phyloP scores from a whole-genome alignment of 805 yeast species.

The Schizosaccharomyces lindneri region DNA sequence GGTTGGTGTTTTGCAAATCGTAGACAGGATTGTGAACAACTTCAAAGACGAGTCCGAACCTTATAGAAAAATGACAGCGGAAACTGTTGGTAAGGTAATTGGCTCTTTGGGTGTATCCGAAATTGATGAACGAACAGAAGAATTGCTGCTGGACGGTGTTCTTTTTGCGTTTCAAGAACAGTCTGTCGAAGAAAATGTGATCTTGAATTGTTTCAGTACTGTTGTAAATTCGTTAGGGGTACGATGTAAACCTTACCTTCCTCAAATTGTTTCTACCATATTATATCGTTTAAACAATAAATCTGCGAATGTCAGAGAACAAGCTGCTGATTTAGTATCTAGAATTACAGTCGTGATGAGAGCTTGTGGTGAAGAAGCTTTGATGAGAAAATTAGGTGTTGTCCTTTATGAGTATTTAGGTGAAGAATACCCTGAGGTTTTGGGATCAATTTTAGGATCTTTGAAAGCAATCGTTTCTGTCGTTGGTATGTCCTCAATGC shows the following conservation, averaged over 20 bases:
- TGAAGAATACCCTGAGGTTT: constrained; percentile 79
- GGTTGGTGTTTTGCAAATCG: constrained; percentile 36
- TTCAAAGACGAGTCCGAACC: constrained; percentile 69
- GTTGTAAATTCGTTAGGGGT: constrained; percentile 36
- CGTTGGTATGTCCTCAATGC: constrained; percentile 33
- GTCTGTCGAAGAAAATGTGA: constrained; percentile 25
- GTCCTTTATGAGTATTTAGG: constrained; percentile 78
- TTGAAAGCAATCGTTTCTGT: constrained; percentile 34
- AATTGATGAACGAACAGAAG: constrained; percentile 34
- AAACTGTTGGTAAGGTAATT: constrained; percentile 35
- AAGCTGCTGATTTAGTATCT: constrained; percentile 56
- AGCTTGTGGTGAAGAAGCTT: constrained; percentile 34
- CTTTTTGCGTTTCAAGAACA: constrained; percentile 65
- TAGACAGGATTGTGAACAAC: constrained; percentile 30
- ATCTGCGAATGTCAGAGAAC: constrained; percentile 47
- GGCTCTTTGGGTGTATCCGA: constrained; percentile 29
- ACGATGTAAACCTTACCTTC: constrained; percentile 44
- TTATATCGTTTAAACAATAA: constrained; percentile 52
- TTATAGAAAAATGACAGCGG: constrained; percentile 54
- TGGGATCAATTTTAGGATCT: constrained; percentile 64
- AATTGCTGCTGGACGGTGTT: constrained; percentile 53
- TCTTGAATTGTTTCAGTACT: constrained; percentile 39
- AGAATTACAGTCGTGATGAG: constrained; percentile 41
- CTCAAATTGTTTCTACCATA: constrained; percentile 45
- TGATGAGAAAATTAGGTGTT: constrained; percentile 42